These are phyloP conservation scores for Lumnitzera racemosa DNA, from an alignment of 345 rosid genomes.

Conservation along the genomic window DNA sequence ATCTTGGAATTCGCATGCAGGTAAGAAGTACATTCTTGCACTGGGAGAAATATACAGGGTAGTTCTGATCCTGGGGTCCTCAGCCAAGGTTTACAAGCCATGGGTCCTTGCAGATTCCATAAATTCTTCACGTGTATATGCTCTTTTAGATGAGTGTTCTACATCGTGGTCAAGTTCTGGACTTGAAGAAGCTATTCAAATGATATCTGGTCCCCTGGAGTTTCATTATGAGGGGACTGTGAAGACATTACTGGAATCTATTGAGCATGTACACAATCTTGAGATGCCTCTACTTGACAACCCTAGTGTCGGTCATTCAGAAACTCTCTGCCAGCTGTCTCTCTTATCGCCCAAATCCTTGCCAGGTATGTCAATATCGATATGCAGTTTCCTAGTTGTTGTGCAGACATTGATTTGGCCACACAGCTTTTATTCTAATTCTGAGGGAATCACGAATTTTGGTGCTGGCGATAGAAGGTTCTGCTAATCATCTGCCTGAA, in stretches of 20 bases:
- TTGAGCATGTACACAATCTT: constrained; percentile 31
- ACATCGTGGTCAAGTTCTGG: constrained; percentile 69
- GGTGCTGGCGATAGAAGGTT: no score
- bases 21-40: constrained; percentile 48
- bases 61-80: constrained; percentile 49
- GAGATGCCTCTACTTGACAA: constrained; percentile 34
- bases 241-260: constrained; percentile 40
- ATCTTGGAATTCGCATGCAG: constrained; percentile 20
- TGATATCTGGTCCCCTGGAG: constrained; percentile 27
- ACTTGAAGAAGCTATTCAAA: constrained; percentile 51
- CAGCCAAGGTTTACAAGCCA: constrained; percentile 62
- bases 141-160: constrained; percentile 52
- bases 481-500: no score
- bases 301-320: constrained; percentile 37
- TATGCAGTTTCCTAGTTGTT: not conserved
- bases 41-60: constrained; percentile 83
- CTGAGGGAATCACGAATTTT: no score
- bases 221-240: constrained; percentile 18
- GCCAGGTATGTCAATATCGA: constrained; percentile 42
- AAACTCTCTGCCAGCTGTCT: constrained; percentile 49
- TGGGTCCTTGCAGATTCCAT: constrained; percentile 51
- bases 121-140: constrained; percentile 20
- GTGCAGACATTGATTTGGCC: not conserved
- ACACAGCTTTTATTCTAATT: not conserved
- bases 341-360: constrained; percentile 31